Percentiles rank a stretch among this genome's conserved stretches.
Evolutionary conservation across 1,284 basidiomycete genomes (phyloP).

Genomic region (Puccinia coronata): DNA sequence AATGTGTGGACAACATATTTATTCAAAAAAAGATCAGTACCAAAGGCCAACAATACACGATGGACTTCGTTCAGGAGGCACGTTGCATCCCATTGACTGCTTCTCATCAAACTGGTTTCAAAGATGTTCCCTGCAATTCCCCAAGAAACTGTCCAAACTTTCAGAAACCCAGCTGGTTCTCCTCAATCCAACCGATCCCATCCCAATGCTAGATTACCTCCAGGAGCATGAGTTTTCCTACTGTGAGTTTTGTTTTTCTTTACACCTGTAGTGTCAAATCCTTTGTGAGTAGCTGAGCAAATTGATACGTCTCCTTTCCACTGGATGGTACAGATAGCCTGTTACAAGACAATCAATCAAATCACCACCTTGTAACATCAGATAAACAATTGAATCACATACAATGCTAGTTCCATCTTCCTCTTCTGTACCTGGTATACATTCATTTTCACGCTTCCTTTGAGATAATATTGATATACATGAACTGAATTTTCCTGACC

Average conservation of each 20-base stretch:
- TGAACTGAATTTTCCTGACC: background rate
- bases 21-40: constrained; percentile 3
- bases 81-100: background rate
- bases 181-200: too few species aligned
- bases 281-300: too few species aligned
- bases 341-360: background rate
- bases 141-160: constrained; percentile 6
- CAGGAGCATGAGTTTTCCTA: too few species aligned
- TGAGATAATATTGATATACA: too few species aligned
- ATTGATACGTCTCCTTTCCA: constrained; percentile 4
- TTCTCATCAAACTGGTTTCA: background rate
- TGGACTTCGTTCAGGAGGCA: background rate
- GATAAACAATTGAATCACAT: background rate
- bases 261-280: too few species aligned
- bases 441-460: too few species aligned
- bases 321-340: constrained; percentile 13
- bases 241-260: too few species aligned
- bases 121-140: background rate
- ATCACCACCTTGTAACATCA: background rate
- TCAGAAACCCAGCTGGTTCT: too few species aligned
- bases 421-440: too few species aligned
- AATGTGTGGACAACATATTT: background rate
- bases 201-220: too few species aligned
- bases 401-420: too few species aligned
- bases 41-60: background rate